Conservation (phyloP, 768 basidiomycete species). For the Pholiota conissans region DNA sequence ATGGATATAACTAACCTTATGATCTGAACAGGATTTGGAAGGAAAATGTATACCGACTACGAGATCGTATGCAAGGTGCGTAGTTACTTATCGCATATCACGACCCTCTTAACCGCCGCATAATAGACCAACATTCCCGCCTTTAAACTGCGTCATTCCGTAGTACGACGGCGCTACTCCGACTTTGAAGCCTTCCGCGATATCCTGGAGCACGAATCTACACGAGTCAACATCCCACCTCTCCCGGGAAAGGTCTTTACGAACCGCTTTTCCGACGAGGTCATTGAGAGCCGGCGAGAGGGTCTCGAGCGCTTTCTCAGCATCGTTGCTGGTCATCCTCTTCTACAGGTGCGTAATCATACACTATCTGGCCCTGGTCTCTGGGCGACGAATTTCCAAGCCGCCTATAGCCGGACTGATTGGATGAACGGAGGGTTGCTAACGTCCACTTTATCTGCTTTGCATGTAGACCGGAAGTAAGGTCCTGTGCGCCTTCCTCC, state of each 20-base stretch:
- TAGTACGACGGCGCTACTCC: constrained; percentile 85
- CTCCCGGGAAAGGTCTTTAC: constrained; percentile 99
- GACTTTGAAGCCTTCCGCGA: constrained; percentile 98
- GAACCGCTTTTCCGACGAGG: constrained; percentile 96
- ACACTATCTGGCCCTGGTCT: neutral
- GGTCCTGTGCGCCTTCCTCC: constrained; percentile 92
- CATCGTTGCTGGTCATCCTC: constrained; percentile 95
- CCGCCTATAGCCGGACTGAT: no score
- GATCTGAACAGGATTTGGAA: constrained; percentile 70
- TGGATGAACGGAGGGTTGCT: constrained; percentile 1
- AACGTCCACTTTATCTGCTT: constrained; percentile 3
- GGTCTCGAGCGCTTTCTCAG: constrained; percentile 94
- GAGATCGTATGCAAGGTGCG: constrained; percentile 95
- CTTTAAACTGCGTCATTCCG: constrained; percentile 93
- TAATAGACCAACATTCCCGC: constrained; percentile 96
- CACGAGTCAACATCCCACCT: constrained; percentile 95
- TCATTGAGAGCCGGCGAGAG: constrained; percentile 89
- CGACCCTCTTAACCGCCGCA: neutral
- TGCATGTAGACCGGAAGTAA: constrained; percentile 93
- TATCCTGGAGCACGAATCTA: constrained; percentile 95
- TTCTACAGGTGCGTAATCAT: constrained; percentile 75
- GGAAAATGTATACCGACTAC: constrained; percentile 99
- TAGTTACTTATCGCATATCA: constrained; percentile 8
- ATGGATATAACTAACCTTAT: neutral
- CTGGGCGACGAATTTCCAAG: no score